Percentiles rank a stretch among this genome's conserved stretches.
Conservation (phyloP, 2,329 filamentous ascomycete species). For the Bipolaris oryzae region DNA sequence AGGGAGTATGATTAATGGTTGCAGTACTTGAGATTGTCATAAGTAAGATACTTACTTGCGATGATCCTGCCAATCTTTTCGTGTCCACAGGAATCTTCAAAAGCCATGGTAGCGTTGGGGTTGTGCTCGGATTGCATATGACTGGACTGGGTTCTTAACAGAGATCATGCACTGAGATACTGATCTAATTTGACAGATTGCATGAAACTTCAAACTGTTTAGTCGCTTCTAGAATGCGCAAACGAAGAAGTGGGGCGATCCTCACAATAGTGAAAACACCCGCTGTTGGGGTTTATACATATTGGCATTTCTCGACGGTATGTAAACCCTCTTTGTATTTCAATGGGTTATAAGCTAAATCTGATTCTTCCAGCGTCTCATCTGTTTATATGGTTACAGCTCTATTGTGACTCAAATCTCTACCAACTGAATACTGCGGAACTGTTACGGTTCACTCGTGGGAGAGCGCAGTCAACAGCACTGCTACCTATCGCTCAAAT, state of each 20-base stretch:
- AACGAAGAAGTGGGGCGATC: not conserved
- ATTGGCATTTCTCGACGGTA: not conserved
- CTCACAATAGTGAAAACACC: not conserved
- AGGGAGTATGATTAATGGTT: no score
- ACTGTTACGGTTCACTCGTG: not conserved
- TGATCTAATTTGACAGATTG: not conserved
- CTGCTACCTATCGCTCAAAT: not conserved
- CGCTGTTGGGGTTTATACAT: not conserved
- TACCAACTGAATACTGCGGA: not conserved
- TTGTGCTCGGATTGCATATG: not conserved
- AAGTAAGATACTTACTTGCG: not conserved
- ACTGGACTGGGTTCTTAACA: not conserved
- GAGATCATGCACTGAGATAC: no score
- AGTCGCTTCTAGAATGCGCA: not conserved
- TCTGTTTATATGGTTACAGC: no score
- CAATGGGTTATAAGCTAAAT: not conserved
- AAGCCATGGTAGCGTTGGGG: slow-evolving; percentile 6
- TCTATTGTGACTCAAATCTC: no score
- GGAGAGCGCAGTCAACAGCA: not conserved
- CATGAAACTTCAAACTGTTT: not conserved
- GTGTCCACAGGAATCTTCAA: slow-evolving; percentile 16
- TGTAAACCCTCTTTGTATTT: not conserved
- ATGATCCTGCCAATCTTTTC: slow-evolving; percentile 25
- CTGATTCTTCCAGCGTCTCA: not conserved
- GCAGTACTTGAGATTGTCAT: no score